Evolutionary conservation across 164 flowering plant genomes (phyloP).

Genomic region (Cinnamomum chago): DNA sequence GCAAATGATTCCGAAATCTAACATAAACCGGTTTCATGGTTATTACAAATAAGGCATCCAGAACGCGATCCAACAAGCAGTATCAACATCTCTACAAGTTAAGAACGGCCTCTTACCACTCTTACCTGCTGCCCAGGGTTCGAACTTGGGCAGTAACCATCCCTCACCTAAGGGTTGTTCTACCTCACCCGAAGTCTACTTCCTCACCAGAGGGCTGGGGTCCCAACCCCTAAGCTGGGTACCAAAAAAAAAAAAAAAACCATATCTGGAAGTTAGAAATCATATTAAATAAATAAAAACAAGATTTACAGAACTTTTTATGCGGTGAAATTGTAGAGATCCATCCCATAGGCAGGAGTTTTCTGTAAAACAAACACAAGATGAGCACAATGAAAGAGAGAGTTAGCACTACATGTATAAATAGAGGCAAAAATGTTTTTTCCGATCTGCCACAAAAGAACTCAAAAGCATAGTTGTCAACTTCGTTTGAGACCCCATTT

Average conservation of each 20-base stretch:
- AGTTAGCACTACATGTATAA: not conserved
- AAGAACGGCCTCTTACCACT: not conserved
- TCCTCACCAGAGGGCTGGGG: no score
- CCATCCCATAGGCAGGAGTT: not conserved
- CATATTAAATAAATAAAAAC: not conserved
- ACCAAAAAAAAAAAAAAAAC: no score
- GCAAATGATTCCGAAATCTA: no score
- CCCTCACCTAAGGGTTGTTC: not conserved
- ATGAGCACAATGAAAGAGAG: not conserved
- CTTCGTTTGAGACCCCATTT: no score
- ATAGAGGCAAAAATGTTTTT: not conserved
- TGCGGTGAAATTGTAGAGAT: not conserved
- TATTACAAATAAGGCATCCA: no score
- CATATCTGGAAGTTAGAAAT: not conserved
- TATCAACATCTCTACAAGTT: not conserved
- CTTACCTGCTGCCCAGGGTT: not conserved
- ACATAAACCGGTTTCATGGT: no score
- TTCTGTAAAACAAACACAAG: not conserved
- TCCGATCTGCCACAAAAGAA: constrained; percentile 30
- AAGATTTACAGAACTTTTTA: no score
- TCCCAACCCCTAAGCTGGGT: no score
- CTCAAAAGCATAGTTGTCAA: constrained; percentile 15
- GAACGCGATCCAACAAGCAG: no score
- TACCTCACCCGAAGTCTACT: not conserved
- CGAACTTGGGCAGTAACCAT: not conserved